Percentiles rank a stretch among this genome's conserved stretches.
These are phyloP conservation scores for Hippophae gyantsensis DNA, from an alignment of 306 rosid genomes.

Conservation along the genomic window DNA sequence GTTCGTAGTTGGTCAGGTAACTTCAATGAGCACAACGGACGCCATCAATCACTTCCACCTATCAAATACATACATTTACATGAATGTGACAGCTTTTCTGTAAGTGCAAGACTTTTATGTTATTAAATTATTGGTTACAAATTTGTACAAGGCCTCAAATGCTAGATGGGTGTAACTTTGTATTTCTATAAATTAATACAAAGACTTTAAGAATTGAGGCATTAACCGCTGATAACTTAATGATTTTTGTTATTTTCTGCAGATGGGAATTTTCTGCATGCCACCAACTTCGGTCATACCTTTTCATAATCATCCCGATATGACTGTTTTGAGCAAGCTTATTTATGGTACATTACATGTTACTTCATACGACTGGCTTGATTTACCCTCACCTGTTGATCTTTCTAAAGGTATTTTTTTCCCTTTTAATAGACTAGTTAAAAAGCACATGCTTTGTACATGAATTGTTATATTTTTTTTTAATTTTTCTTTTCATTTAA, in stretches of 20 bases:
- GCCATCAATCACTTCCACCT: constrained; percentile 52
- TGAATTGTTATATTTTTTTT: too few relatives aligned
- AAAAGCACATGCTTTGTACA: too few relatives aligned
- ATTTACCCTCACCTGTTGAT: constrained; percentile 42
- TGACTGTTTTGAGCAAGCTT: constrained; percentile 97
- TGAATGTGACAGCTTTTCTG: constrained; percentile 76
- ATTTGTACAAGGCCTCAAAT: too few relatives aligned
- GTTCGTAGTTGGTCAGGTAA: constrained; percentile 69
- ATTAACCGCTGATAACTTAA: background rate
- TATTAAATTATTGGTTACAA: too few relatives aligned
- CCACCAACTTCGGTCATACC: constrained; percentile 85
- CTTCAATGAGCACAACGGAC: constrained; percentile 45
- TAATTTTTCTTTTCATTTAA: too few relatives aligned
- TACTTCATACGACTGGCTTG: constrained; percentile 86
- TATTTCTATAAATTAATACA: background rate
- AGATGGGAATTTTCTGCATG: constrained; percentile 98
- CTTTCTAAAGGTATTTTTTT: constrained; percentile 54
- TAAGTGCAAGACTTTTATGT: constrained; percentile 27
- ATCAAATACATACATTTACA: constrained; percentile 86
- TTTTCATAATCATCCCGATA: constrained; percentile 91
- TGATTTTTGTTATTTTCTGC: constrained; percentile 16
- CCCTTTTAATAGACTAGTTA: background rate
- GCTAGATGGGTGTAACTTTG: background rate
- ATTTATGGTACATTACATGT: constrained; percentile 73
- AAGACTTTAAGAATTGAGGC: constrained; percentile 13